Evolutionary conservation across 179 eudicot species (phyloP).

Genomic region (Spinacia oleracea): DNA sequence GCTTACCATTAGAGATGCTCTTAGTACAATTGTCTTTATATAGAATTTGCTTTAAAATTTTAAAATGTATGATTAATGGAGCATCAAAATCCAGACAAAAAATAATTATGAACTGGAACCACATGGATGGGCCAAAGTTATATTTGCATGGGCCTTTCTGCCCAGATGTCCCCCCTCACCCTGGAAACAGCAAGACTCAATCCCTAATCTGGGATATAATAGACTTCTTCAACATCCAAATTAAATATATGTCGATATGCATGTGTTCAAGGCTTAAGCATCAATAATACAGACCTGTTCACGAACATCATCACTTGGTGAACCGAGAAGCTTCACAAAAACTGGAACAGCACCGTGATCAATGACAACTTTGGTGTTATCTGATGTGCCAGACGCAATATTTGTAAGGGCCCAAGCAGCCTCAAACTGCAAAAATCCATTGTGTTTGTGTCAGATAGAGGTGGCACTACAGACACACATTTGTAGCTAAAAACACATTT

Average conservation of each 20-base stretch:
- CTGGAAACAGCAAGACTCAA: neutral
- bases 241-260: neutral
- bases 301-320: conserved; percentile 49
- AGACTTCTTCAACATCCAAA: neutral
- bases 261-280: neutral
- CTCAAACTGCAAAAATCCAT: conserved; percentile 34
- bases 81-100: neutral
- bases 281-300: conserved; percentile 36
- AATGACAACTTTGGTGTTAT: conserved; percentile 48
- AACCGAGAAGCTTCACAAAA: conserved; percentile 45
- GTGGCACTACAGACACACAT: neutral
- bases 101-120: neutral
- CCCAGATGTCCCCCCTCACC: neutral
- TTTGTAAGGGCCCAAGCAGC: conserved; percentile 55
- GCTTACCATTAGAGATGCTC: too few relatives aligned
- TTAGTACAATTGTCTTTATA: neutral
- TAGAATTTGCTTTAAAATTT: too few relatives aligned
- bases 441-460: neutral
- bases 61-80: neutral
- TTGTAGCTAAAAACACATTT: neutral
- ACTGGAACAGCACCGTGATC: conserved; percentile 47
- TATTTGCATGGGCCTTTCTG: neutral
- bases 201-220: too few relatives aligned
- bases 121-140: neutral
- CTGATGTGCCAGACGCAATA: conserved; percentile 53